Evolutionary conservation across 495 filamentous ascomycete genomes (phyloP), one percentile per base, ranked within the genome.

Genomic region (Collariella sp.): DNA sequence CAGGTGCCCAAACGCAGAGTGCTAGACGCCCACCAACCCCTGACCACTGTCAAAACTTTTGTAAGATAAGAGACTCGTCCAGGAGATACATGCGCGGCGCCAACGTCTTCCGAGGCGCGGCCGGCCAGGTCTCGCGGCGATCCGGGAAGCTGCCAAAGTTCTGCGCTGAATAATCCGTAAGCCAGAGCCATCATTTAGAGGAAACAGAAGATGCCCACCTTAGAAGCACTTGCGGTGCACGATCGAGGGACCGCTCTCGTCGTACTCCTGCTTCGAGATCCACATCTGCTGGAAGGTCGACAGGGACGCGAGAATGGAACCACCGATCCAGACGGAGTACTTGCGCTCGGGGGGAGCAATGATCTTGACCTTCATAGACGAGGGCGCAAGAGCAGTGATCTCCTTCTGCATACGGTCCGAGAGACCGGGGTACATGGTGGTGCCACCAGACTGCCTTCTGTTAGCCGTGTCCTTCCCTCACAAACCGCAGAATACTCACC

Each of bases 341-440:
- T 96, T 95, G 65, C 93, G 82, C 79, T 98, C 93, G 24, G 93
- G 91, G 57, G 93, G 93, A 62, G 93, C 93, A 66, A 95, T 95
- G 65, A 98, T 98, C 75, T 95, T 93, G 73, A 98, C 95, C 75
- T 91, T 90, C 94, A 96, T 98, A 62, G 90, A 96, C 40, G 94
- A 97, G 65, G 93, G 93, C 64, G 93, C 93, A 74, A 98, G 87
- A 67, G 94, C 88, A 69, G 91, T 97, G 77, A 98, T 98, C 82
- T 98, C 93, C 88, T 98, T 98, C 80, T 98, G 93, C 93, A 98
- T 98, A 86, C 93, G 94, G 82, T 98, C 93, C 74, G 91, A 95
- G 79, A 98, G 96, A 90, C 93, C 93, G 61, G 93, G 93, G 81
- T 98, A 98, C 90, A 96, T 96, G 72, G 90, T 96, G 67, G 90